Evolutionary conservation across 2,329 filamentous ascomycete species (phyloP), one percentile per base, ranked within the genome.

Genomic region (Aspergillus ruber): DNA sequence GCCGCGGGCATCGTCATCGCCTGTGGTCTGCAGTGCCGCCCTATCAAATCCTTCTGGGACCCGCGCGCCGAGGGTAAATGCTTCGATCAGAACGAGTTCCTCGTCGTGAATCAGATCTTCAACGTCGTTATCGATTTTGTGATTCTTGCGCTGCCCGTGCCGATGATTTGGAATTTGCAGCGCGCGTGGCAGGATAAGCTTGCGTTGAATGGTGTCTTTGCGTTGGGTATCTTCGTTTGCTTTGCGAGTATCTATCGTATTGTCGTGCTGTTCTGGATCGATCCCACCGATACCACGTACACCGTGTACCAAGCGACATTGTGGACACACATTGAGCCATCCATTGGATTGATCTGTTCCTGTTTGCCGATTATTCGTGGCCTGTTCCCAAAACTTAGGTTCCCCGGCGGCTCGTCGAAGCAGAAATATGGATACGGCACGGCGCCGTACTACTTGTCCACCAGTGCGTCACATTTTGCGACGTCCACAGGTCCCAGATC

Each of bases 211-310:
- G 62, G 58, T 6, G 63, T 65, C 42, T 59, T 65, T 33, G 63
- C 63, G 0, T 49, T 66, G 4, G 63, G 62, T 15, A 46, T 43
- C n/a, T 64, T 66, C 45, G 63, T 66, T 50, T 65, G 62, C 52
- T 62, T 68, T 48, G 64, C 64, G 3, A 65, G 62, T 41, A 63
- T 68, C 43, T 64, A 66, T 50, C 61, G 65, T 32, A 61, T 68
- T 42, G 58, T 67, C 33, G 63, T 65, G 0, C 60, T 67, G 13
- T 66, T 64, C 49, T 66, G 57, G 54, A 61, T 66, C 29, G 48
- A 56, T 3, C 54, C 53, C 0, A 15, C 27, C 1, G 64, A 68
- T 38, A 55, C 59, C 13, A 66, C 63, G 1, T 68, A 62, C 46
- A 65, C 64, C 3, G 62, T 66, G 33, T 64, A 66, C 49, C 54